phyloP scores from a whole-genome alignment of 2,329 filamentous ascomycete species.

The Fusarium secorum region DNA sequence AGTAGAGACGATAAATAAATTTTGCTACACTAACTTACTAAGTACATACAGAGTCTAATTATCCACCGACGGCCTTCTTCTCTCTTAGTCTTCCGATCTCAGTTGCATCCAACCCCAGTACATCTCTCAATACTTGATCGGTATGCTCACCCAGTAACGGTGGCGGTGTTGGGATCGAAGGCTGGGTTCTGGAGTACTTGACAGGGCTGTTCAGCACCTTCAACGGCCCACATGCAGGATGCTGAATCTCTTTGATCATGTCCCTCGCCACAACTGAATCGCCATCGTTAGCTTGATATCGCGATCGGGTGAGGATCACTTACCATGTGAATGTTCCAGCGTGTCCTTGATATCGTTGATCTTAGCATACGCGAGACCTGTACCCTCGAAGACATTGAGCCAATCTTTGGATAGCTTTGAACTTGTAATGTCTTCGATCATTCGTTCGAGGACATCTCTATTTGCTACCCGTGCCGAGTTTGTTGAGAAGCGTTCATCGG shows the following conservation, averaged over 20 bases:
- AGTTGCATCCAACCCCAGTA: rapidly evolving
- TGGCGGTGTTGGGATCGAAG: constrained; percentile 76
- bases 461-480: constrained; percentile 72
- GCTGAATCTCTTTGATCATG: constrained; percentile 88
- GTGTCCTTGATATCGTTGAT: constrained; percentile 91
- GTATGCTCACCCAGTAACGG: constrained; percentile 89
- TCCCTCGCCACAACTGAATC: constrained; percentile 62
- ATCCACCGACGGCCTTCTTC: background rate
- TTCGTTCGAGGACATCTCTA: constrained; percentile 74
- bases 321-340: constrained; percentile 82
- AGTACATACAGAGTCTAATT: rapidly evolving
- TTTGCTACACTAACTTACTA: background rate
- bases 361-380: constrained; percentile 86
- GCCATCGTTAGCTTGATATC: rapidly evolving
- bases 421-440: constrained; percentile 77
- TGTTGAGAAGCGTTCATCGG: constrained; percentile 63
- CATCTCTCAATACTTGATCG: constrained; percentile 67
- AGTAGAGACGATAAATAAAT: rapidly evolving
- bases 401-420: constrained; percentile 85
- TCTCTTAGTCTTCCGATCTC: background rate
- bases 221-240: constrained; percentile 80
- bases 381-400: constrained; percentile 83
- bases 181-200: constrained; percentile 85
- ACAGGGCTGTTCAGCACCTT: constrained; percentile 91
- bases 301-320: no score